Base-by-base conservation (phyloP, 1,139 yeast genomes). In the Meyerozyma carpophila region DNA sequence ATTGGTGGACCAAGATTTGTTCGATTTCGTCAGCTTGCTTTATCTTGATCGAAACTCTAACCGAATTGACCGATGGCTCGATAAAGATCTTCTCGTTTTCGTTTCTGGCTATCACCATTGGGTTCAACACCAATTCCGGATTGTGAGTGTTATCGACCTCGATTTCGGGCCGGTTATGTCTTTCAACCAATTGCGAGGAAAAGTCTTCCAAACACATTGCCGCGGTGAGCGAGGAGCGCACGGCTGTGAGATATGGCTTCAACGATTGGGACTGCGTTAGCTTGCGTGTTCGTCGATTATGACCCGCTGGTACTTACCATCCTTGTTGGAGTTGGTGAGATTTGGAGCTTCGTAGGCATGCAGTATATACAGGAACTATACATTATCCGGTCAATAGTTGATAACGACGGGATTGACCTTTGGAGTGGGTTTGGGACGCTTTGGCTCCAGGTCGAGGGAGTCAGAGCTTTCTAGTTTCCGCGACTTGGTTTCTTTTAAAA, bases 21-120 rank as follows among this genome's bases (percentile, higher is more conserved):
- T 93, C 99, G 61, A 94, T 93, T 64, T 93, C 98, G 64, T 93
- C 99, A 8, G 96, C 95, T 65, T 93, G 98, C 64, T 93, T 93
- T 65, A 93, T 93, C 62, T 85, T 86, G 56, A 93, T 85, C 41
- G 95, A 85, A 28, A 93, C 85, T 59, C 98, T 79, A 25, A 84
- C 82, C 1, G 96, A 86, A 66, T 93, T 93, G 62, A 93, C 84
- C 50, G 96, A 85, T 10, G 98, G 91, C 63, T 93, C 99, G 56
- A 93, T 93, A 54, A 93, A 70, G 37, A 93, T 95, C 60, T 82
- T 81, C 65, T 93, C 99, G 58, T 89, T 85, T 61, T 91, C 98
- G 61, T 94, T 93, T 67, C 99, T 81, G 4, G 96, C 84, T 54
- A 93, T 84, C 49, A 84, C 79, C 83, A 93, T 83, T 27, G 97